Evolutionary conservation across 1,139 yeast species (phyloP).

Genomic region (Yamadazyma kanchanaburiensis): DNA sequence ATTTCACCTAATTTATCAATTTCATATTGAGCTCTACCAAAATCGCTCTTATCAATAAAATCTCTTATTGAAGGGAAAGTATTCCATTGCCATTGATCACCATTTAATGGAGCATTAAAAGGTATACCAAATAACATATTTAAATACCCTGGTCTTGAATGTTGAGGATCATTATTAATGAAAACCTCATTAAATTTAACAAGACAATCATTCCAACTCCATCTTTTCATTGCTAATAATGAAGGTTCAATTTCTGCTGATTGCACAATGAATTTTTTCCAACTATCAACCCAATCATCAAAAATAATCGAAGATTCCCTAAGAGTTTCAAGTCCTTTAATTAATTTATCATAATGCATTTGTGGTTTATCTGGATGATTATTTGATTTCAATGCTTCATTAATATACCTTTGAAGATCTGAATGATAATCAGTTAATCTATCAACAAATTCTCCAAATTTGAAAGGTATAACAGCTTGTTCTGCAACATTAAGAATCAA

Average conservation of each 20-base stretch:
- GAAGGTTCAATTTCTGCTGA: conserved; percentile 62
- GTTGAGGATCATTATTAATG: conserved; percentile 40
- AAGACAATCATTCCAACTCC: conserved; percentile 77
- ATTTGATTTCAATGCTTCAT: conserved; percentile 9
- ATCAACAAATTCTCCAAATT: conserved; percentile 48
- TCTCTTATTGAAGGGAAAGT: conserved; percentile 78
- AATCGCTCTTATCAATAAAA: conserved; percentile 47
- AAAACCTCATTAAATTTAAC: conserved; percentile 55
- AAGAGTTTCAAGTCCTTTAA: conserved; percentile 21
- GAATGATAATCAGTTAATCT: conserved; percentile 41
- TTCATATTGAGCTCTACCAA: conserved; percentile 55
- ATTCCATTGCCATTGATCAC: conserved; percentile 49
- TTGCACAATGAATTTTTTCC: conserved; percentile 43
- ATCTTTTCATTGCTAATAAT: conserved; percentile 62
- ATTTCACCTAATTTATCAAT: conserved; percentile 44
- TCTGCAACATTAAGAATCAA: conserved; percentile 60
- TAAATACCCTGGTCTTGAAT: conserved; percentile 61
- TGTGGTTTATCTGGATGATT: conserved; percentile 15
- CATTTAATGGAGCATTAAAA: conserved; percentile 44
- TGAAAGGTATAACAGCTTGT: conserved; percentile 73
- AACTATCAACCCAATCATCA: conserved; percentile 48
- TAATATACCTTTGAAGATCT: conserved; percentile 37
- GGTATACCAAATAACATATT: conserved; percentile 74
- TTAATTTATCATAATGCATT: conserved; percentile 28
- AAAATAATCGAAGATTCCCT: conserved; percentile 21